Evolutionary conservation across 441 rosid species (phyloP).

Genomic region (Arabidopsis lyrata): DNA sequence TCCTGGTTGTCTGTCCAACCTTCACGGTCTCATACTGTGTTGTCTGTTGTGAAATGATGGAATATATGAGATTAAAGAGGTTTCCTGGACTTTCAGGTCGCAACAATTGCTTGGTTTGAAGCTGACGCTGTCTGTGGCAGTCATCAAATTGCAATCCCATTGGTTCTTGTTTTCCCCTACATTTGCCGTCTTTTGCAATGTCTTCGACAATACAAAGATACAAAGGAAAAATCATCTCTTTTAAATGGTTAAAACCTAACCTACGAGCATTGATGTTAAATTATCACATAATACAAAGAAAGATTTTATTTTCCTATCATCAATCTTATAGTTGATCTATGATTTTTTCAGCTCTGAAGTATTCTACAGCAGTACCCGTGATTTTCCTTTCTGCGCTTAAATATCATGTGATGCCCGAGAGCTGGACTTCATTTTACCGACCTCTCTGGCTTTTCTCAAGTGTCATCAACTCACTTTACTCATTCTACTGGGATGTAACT

Average conservation of each 20-base stretch:
- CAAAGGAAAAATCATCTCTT: conserved; percentile 69
- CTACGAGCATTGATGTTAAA: conserved; percentile 6
- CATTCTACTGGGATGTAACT: conserved; percentile 81
- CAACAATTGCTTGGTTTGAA: conserved; percentile 87
- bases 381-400: conserved; percentile 79
- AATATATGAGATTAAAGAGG: conserved; percentile 22
- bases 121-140: conserved; percentile 85
- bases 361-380: conserved; percentile 82
- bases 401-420: conserved; percentile 64
- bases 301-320: neutral
- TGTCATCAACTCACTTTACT: conserved; percentile 73
- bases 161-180: conserved; percentile 79
- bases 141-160: conserved; percentile 74
- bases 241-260: conserved; percentile 56
- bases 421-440: conserved; percentile 69
- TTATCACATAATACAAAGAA: neutral
- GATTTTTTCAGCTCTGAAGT: conserved; percentile 64
- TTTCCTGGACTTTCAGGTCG: conserved; percentile 56
- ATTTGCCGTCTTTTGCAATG: conserved; percentile 76
- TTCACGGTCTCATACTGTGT: neutral
- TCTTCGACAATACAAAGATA: conserved; percentile 77
- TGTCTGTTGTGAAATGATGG: conserved; percentile 6
- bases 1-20: conserved; percentile 10
- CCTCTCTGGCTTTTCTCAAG: conserved; percentile 83
- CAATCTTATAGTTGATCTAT: conserved; percentile 9